Evolutionary conservation across 192 early-diverging fungal species (phyloP), one percentile per base, ranked within the genome.

Genomic region (Gigaspora rosea): DNA sequence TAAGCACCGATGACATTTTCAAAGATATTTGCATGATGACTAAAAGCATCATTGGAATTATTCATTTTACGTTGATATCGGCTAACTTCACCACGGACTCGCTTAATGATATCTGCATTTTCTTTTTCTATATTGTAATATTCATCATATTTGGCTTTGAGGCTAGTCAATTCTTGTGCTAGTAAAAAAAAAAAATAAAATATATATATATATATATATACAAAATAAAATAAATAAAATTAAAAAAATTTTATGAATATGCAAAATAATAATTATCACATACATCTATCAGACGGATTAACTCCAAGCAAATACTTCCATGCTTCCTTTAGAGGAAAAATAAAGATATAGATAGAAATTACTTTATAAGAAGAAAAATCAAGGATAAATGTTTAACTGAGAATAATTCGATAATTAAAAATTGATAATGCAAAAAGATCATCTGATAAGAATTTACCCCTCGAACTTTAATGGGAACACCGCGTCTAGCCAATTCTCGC

Each of bases 221-320:
- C n/a, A n/a, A 77, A 70, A 49, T 32, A 52, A 75, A 68, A n/a
- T 12, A 15, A 63, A 16, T 12, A 15, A 51, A 13, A 52, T 52
- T 52, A 56, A 5, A 54, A 11, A 15, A 15, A 18, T 5, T 56
- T 18, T 56, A 5, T 13, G 12, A 16, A 16, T 54, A 16, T 54
- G 1, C 3, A 54, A 2, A 54, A 56, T 18, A 56, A 56, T 54
- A 54, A 16, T 16, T 12, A 75, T 54, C 52, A 84, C 84, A 80
- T 86, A 88, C 91, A 92, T 79, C 92, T 84, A 84, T 97, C 93
- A 10, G 94, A 85, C 68, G 90, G 85, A 82, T 94, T 89, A 33
- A 95, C 92, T 63, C 91, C 93, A 33, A 97, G 87, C 62, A 97
- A 83, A 71, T 90, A 95, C 83, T 94, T 91, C 95, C 95, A 97